Percentiles rank a stretch among this genome's conserved stretches.
phyloP scores from a whole-genome alignment of 1,284 basidiomycete species.

The Sporisorium sorghi region DNA sequence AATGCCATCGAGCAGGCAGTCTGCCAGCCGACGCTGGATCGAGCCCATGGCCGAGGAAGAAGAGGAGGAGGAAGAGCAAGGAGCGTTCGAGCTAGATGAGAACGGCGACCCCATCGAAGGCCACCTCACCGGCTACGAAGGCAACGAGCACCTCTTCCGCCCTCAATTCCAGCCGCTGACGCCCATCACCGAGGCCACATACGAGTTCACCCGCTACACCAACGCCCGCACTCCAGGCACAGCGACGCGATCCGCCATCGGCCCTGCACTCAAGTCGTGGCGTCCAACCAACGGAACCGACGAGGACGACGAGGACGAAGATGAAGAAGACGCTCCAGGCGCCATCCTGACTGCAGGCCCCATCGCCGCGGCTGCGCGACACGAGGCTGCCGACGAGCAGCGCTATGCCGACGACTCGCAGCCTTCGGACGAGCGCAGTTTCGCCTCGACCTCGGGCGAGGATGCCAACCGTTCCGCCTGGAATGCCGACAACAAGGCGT shows the following conservation, averaged over 20 bases:
- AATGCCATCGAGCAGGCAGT: conserved; percentile 35
- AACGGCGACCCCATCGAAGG: conserved; percentile 23
- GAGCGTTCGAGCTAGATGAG: conserved; percentile 25
- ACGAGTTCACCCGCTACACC: conserved; percentile 60
- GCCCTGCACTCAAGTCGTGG: conserved; percentile 31
- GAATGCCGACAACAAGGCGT: conserved; percentile 40
- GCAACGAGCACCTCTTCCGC: conserved; percentile 37
- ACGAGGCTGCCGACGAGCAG: not conserved
- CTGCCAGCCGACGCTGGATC: conserved; percentile 49
- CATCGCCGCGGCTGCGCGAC: conserved; percentile 9
- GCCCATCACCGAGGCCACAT: conserved; percentile 64
- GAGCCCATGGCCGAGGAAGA: conserved; percentile 47
- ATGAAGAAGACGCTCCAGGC: conserved; percentile 16
- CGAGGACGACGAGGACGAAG: conserved; percentile 23
- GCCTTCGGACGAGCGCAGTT: conserved; percentile 38
- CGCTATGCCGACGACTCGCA: conserved; percentile 31
- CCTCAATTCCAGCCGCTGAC: conserved; percentile 59
- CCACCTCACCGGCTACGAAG: conserved; percentile 20
- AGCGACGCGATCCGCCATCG: conserved; percentile 31
- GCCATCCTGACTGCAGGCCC: conserved; percentile 27
- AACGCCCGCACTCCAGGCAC: conserved; percentile 51
- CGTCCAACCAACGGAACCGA: conserved; percentile 13
- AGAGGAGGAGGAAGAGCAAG: conserved; percentile 30
- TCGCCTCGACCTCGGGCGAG: conserved; percentile 40
- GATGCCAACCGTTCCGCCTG: conserved; percentile 38